Evolutionary conservation across 768 basidiomycete species (phyloP).

Genomic region (Trichaptum fuscoviolaceum): DNA sequence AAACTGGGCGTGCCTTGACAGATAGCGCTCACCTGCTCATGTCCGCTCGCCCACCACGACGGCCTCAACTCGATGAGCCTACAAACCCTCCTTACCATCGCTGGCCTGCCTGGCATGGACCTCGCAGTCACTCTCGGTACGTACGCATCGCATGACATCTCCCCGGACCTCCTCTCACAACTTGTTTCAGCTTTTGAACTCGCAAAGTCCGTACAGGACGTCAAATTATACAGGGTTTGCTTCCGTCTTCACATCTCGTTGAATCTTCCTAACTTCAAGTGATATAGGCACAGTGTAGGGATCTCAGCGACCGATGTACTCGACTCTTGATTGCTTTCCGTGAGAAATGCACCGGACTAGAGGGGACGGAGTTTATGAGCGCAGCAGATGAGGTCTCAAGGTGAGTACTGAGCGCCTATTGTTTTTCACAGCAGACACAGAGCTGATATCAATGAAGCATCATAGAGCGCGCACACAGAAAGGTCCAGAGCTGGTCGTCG

Average conservation of each 20-base stretch:
- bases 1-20: background rate
- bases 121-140: slow-evolving; percentile 23
- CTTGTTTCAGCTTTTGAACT: slow-evolving; percentile 25
- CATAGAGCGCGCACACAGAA: slow-evolving; percentile 22
- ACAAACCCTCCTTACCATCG: slow-evolving; percentile 15
- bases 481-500: slow-evolving; percentile 31
- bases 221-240: slow-evolving; percentile 35
- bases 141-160: slow-evolving; percentile 8
- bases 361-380: slow-evolving; percentile 24
- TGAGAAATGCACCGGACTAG: slow-evolving; percentile 29
- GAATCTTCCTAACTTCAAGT: background rate
- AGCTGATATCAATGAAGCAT: background rate
- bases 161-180: background rate
- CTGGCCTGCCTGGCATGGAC: slow-evolving; percentile 25
- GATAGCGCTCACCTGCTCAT: background rate
- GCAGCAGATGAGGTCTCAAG: slow-evolving; percentile 31
- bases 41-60: slow-evolving; percentile 4
- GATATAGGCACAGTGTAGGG: slow-evolving; percentile 32
- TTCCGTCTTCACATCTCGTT: background rate
- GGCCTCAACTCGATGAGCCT: slow-evolving; percentile 4
- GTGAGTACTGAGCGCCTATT: slow-evolving; percentile 19
- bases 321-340: slow-evolving; percentile 27
- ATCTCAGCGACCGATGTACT: slow-evolving; percentile 29
- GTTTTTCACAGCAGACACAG: background rate
- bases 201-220: slow-evolving; percentile 27